Base-by-base conservation (phyloP, 352 stramenopile species). In the Phytophthora melonis region DNA sequence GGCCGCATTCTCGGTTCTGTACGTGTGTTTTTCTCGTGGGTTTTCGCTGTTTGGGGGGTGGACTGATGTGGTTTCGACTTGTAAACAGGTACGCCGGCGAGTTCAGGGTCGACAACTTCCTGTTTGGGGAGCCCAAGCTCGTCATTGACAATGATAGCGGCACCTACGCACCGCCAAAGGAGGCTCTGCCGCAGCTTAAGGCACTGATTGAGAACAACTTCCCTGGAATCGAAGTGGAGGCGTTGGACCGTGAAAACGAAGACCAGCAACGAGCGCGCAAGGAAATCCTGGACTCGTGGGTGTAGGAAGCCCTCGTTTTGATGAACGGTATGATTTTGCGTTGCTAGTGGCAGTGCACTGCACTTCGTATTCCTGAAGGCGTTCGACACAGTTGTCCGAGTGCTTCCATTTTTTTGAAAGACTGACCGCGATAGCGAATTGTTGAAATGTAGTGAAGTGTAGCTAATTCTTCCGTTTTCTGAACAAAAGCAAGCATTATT, bases 141-240 rank as follows among this genome's bases (percentile, higher is more conserved):
- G 56, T 81, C 21, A 84, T 84, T 52, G 71, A 84, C 63, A 84
- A 84, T 21, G 68, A 84, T 50, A 84, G 77, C 41, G 77, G 77
- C 45, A 84, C 77, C 25, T 84, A 84, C 58, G 77, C 70, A n/a
- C 77, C 77, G 23, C 77, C 74, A 0, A 77, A 78, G 30, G 77
- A 65, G 10, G 64, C 75, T 39, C 36, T 84, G 27, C 77, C 77
- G 34, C 58, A 63, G 11, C 60, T 84, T 2, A 73, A 81, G 57
- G 77, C 77, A 3, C 67, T 84, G 0, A 71, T 84, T 11, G 70
- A 84, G 23, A 68, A 63, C 61, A 84, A 84, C n/a, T 84, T 84
- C 36, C 77, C 74, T 9, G 74, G 70, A 3, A 79, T 84, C 10
- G 34, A 30, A 53, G 70, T 81, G 11, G 70, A 78, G 34, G 77